A percentile compares a stretch with the other conserved stretches of the same genome.
Conservation (phyloP, 768 basidiomycete genomes). For the Strobilomyces dryophilus region DNA sequence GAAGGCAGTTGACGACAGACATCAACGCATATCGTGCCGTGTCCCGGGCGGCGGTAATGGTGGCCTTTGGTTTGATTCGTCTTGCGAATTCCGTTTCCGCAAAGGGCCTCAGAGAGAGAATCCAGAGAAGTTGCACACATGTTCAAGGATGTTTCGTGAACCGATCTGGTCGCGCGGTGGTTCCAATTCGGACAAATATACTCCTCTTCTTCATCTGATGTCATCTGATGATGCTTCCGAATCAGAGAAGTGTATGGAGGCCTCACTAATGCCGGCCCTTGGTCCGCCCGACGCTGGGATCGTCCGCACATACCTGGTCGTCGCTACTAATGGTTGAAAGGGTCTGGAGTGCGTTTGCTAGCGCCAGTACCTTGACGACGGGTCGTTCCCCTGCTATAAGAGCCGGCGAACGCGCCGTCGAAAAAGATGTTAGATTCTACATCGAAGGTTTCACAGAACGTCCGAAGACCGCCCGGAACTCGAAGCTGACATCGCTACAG, state of each 20-base stretch:
- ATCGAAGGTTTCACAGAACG: not conserved
- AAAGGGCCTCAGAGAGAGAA: too few relatives aligned
- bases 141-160: not conserved
- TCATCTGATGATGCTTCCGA: not conserved
- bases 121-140: too few relatives aligned
- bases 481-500: conserved; percentile 17
- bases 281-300: conserved; percentile 31
- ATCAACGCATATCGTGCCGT: too few relatives aligned
- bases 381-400: conserved; percentile 19
- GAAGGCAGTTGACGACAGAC: too few relatives aligned
- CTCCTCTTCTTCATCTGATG: not conserved
- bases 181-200: conserved; percentile 4
- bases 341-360: not conserved
- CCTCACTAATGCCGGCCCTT: conserved; percentile 27
- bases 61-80: not conserved
- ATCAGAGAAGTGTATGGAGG: conserved; percentile 31
- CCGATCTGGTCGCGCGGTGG: conserved; percentile 1
- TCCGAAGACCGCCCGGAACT: conserved; percentile 22
- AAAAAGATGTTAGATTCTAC: conserved; percentile 43
- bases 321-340: conserved; percentile 27
- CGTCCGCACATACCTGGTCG: conserved; percentile 27
- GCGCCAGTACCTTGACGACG: not conserved
- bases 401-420: conserved; percentile 25
- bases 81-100: not conserved
- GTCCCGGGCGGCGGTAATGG: too few relatives aligned